Percentiles rank a stretch among this genome's conserved stretches.
phyloP scores from a whole-genome alignment of 148 eudicot genomes.

The Camellia japonica region DNA sequence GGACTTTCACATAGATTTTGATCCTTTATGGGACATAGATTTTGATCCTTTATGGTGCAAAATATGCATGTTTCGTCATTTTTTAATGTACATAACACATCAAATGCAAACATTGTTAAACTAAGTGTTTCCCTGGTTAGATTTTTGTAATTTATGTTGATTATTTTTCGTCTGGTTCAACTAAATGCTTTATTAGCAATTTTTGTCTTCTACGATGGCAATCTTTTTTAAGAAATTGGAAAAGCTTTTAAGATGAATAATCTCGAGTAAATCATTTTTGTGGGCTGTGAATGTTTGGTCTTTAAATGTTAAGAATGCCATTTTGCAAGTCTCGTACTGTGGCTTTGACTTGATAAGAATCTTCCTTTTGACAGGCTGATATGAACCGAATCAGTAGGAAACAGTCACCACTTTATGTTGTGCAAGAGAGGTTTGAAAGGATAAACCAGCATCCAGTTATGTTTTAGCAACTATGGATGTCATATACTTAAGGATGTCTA shows the following conservation, averaged over 20 bases:
- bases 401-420: slow-evolving; percentile 78
- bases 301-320: not conserved
- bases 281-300: not conserved
- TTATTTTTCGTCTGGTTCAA: not conserved
- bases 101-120: not conserved
- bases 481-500: not conserved
- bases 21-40: no score
- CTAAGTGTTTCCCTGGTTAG: not conserved
- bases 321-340: not conserved
- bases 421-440: slow-evolving; percentile 75
- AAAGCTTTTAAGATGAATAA: not conserved
- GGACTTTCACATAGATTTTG: not conserved
- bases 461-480: slow-evolving; percentile 21
- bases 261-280: not conserved
- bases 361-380: slow-evolving; percentile 56
- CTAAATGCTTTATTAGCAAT: not conserved
- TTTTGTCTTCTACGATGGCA: not conserved
- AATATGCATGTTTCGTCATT: not conserved
- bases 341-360: not conserved
- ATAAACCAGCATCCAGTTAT: slow-evolving; percentile 96
- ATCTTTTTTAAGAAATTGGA: not conserved
- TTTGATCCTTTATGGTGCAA: slow-evolving; percentile 10
- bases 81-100: not conserved
- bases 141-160: not conserved
- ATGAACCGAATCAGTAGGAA: slow-evolving; percentile 69